Percentiles rank a stretch among this genome's conserved stretches.
These are phyloP conservation scores for Ganoderma meredithae DNA, from an alignment of 1,284 basidiomycete species.

Conservation along the genomic window DNA sequence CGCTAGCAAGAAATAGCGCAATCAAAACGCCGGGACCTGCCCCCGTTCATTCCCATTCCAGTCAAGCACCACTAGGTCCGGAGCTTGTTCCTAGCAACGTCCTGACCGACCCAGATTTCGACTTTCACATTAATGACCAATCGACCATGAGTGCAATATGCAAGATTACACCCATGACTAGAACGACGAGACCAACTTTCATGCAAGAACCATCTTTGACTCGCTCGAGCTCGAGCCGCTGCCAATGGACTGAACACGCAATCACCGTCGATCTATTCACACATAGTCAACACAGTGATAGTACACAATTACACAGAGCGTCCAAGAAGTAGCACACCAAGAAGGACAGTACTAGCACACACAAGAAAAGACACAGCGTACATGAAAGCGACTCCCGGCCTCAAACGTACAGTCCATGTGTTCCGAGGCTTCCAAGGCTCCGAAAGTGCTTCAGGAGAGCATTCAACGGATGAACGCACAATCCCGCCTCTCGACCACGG, in stretches of 20 bases:
- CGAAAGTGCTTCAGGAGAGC: background rate
- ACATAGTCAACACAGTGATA: background rate
- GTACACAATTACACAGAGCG: background rate
- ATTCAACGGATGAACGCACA: conserved; percentile 6
- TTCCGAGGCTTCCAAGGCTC: background rate
- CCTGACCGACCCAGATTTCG: too few species aligned
- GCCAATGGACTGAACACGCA: background rate
- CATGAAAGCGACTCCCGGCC: background rate
- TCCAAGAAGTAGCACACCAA: background rate
- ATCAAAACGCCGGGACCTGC: too few species aligned
- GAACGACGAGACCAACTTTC: too few species aligned
- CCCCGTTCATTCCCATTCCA: too few species aligned
- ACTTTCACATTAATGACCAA: too few species aligned
- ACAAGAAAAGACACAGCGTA: background rate
- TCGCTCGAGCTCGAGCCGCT: too few species aligned
- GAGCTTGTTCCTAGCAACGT: too few species aligned
- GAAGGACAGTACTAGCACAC: background rate
- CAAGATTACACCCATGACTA: too few species aligned
- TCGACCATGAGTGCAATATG: too few species aligned
- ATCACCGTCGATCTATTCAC: background rate
- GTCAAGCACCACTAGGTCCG: too few species aligned
- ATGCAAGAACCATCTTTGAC: too few species aligned
- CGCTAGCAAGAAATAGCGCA: too few species aligned
- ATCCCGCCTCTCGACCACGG: conserved; percentile 17
- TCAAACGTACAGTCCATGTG: background rate